Evolutionary conservation across 2,329 filamentous ascomycete genomes (phyloP).

Genomic region (Clarireedia sp.): DNA sequence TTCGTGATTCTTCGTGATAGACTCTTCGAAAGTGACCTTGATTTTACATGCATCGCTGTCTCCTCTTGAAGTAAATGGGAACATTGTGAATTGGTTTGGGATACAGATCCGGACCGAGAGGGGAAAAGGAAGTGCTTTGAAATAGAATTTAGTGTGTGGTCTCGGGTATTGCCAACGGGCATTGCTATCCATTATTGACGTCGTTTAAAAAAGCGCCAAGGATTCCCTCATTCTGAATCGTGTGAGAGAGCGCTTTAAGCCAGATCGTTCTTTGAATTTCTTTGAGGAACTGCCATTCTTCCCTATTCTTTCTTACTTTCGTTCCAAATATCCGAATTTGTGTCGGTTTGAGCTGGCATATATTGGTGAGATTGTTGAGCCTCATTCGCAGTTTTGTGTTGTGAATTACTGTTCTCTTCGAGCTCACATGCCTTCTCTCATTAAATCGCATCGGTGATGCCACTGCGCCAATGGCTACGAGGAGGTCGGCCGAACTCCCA

Average conservation of each 20-base stretch:
- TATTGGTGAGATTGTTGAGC: neutral
- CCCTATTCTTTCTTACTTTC: neutral
- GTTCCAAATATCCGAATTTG: neutral
- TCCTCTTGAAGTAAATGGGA: no score
- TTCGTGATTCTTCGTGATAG: no score
- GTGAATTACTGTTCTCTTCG: constrained; percentile 1
- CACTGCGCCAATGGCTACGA: constrained; percentile 28
- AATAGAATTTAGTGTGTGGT: no score
- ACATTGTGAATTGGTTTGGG: no score
- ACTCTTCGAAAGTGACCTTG: no score
- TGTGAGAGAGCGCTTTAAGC: neutral
- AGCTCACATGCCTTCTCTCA: constrained; percentile 29
- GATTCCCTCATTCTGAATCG: neutral
- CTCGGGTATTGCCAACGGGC: no score
- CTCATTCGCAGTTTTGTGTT: neutral
- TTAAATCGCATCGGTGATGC: constrained; percentile 29
- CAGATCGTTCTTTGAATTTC: neutral
- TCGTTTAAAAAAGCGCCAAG: neutral
- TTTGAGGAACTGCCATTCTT: neutral
- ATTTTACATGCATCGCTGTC: no score
- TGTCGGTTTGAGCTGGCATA: neutral
- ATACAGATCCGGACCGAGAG: no score
- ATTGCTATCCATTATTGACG: no score
- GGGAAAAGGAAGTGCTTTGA: no score
- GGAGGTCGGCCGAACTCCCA: constrained; percentile 12